These are phyloP conservation scores for Trametes sanguinea DNA, from an alignment of 768 basidiomycete genomes.

Conservation along the genomic window DNA sequence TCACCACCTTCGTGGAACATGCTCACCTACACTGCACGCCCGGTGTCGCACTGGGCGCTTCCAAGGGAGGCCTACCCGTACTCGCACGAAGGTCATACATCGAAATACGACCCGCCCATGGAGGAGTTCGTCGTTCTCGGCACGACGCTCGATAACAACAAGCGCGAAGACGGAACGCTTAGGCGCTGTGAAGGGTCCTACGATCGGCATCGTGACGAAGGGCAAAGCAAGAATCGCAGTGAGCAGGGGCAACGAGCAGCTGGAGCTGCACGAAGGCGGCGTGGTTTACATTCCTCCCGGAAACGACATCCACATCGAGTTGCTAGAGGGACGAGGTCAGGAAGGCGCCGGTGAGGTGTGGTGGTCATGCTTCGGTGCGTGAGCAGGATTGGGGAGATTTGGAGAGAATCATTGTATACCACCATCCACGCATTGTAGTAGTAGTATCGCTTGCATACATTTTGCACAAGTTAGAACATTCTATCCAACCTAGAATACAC, in stretches of 20 bases:
- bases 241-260: constrained; percentile 15
- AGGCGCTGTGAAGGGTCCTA: constrained; percentile 24
- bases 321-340: constrained; percentile 14
- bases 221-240: constrained; percentile 21
- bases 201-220: constrained; percentile 30
- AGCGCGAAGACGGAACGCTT: constrained; percentile 16
- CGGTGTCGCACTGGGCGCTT: constrained; percentile 28
- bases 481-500: not conserved
- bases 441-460: not conserved
- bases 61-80: constrained; percentile 20
- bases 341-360: constrained; percentile 29
- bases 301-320: constrained; percentile 21
- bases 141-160: constrained; percentile 19
- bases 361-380: constrained; percentile 26
- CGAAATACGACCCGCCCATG: constrained; percentile 30
- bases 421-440: not conserved
- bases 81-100: constrained; percentile 20
- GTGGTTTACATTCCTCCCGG: constrained; percentile 30
- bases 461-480: not conserved
- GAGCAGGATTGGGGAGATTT: no score
- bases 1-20: constrained; percentile 27
- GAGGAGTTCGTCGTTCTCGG: constrained; percentile 34
- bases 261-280: constrained; percentile 24
- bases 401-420: not conserved
- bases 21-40: constrained; percentile 33